phyloP scores from a whole-genome alignment of 768 basidiomycete species.

The Rhodotorula babjevae region DNA sequence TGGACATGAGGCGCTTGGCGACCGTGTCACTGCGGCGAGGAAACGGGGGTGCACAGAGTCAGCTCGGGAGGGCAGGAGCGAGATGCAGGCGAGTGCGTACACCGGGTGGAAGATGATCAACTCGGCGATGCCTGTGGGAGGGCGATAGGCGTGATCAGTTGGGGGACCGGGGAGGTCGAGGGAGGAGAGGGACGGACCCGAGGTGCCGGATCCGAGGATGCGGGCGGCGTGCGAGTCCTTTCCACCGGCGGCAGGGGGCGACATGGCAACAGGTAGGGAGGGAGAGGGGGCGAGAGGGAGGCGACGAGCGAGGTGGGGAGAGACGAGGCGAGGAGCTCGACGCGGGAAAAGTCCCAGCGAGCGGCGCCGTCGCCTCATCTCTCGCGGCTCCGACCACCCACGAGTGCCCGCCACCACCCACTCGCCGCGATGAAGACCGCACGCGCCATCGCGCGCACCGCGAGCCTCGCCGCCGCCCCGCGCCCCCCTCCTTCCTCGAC shows the following conservation, averaged over 20 bases:
- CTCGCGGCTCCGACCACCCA: too few species aligned
- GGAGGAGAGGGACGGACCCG: conserved; percentile 57
- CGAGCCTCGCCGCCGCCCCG: neutral
- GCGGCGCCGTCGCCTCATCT: neutral
- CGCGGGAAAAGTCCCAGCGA: neutral
- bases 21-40: conserved; percentile 69
- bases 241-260: conserved; percentile 53
- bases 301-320: too few species aligned
- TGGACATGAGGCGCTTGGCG: conserved; percentile 98
- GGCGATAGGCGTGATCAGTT: neutral
- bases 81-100: neutral
- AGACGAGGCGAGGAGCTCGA: too few species aligned
- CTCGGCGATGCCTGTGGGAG: conserved; percentile 77
- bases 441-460: conserved; percentile 3
- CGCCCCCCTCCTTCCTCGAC: too few species aligned
- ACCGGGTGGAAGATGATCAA: conserved; percentile 58
- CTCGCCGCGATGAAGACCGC: conserved; percentile 14
- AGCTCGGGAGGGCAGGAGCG: neutral
- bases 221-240: conserved; percentile 87
- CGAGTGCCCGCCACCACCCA: too few species aligned
- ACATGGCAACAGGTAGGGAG: conserved; percentile 47
- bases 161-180: neutral
- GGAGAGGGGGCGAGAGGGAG: neutral
- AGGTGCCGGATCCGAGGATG: conserved; percentile 83
- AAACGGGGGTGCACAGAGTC: neutral